Conservation (phyloP, 2,329 filamentous ascomycete species). For the Aspergillus tamarii region DNA sequence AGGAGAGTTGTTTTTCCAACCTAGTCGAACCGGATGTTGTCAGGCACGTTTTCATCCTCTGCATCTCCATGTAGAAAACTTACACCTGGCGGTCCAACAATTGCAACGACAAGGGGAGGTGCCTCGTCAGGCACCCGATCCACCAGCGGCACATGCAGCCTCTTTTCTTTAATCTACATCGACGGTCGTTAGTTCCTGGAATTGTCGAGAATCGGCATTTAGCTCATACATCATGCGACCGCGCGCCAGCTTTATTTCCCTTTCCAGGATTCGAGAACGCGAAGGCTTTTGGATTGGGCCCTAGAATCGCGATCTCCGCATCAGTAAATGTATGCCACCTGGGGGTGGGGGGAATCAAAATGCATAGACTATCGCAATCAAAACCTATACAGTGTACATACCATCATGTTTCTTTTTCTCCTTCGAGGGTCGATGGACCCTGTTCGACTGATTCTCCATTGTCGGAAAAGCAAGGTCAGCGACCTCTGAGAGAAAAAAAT, state of each 20-base stretch:
- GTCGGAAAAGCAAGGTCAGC: constrained; percentile 34
- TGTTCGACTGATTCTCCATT: constrained; percentile 83
- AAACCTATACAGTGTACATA: constrained; percentile 40
- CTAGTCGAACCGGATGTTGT: constrained; percentile 28
- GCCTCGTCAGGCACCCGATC: constrained; percentile 95
- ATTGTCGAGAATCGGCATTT: neutral
- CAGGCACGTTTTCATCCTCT: neutral
- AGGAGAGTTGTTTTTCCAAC: constrained; percentile 91
- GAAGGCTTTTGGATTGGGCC: constrained; percentile 87
- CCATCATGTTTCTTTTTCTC: constrained; percentile 79
- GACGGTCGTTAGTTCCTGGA: constrained; percentile 20
- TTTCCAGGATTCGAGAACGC: constrained; percentile 80
- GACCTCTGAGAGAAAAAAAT: constrained; percentile 28
- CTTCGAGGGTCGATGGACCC: constrained; percentile 83
- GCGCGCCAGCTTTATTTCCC: constrained; percentile 67
- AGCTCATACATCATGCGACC: constrained; percentile 56
- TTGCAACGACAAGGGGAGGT: constrained; percentile 86
- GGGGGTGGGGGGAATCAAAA: neutral
- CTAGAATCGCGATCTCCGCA: constrained; percentile 44
- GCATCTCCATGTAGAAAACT: constrained; percentile 22
- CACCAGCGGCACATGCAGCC: constrained; percentile 93
- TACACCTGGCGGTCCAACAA: constrained; percentile 92
- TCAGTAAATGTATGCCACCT: constrained; percentile 3
- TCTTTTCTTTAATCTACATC: constrained; percentile 83
- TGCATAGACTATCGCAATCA: neutral